Conservation (phyloP, 1,284 basidiomycete genomes). For the Puccinia triticina region DNA sequence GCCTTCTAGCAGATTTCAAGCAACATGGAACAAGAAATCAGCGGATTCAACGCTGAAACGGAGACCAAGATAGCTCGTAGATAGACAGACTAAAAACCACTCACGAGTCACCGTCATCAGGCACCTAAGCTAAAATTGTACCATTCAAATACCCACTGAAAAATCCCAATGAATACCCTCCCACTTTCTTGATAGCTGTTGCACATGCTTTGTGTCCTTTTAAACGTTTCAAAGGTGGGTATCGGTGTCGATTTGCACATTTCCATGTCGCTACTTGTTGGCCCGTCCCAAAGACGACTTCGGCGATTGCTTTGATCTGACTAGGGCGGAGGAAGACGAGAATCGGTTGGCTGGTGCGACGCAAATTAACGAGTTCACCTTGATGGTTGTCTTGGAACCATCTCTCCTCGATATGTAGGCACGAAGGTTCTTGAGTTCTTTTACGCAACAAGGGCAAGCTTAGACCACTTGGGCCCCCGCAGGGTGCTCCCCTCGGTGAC, state of each 20-base stretch:
- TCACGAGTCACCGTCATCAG: conserved; percentile 8
- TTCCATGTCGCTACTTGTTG: conserved; percentile 40
- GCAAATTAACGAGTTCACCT: conserved; percentile 8
- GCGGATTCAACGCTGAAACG: neutral
- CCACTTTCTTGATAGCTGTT: conserved; percentile 32
- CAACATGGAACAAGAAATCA: neutral
- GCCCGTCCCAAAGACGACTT: conserved; percentile 40
- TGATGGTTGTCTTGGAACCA: neutral
- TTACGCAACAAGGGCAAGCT: too few species aligned
- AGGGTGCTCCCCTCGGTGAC: too few species aligned
- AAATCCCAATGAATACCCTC: neutral
- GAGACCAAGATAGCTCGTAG: neutral
- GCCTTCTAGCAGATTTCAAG: conserved; percentile 6
- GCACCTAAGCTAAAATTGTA: conserved; percentile 19
- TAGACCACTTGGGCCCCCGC: too few species aligned
- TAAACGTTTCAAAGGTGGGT: conserved; percentile 20
- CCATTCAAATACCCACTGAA: conserved; percentile 40
- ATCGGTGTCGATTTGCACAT: neutral
- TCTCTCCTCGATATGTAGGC: conserved; percentile 9
- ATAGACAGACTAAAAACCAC: neutral
- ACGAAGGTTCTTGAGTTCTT: neutral
- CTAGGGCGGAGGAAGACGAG: conserved; percentile 31
- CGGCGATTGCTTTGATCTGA: conserved; percentile 11
- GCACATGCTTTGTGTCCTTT: conserved; percentile 23
- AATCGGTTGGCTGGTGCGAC: conserved; percentile 36